Base-by-base conservation (phyloP, 495 filamentous ascomycete genomes). In the Lindgomyces ingoldianus region DNA sequence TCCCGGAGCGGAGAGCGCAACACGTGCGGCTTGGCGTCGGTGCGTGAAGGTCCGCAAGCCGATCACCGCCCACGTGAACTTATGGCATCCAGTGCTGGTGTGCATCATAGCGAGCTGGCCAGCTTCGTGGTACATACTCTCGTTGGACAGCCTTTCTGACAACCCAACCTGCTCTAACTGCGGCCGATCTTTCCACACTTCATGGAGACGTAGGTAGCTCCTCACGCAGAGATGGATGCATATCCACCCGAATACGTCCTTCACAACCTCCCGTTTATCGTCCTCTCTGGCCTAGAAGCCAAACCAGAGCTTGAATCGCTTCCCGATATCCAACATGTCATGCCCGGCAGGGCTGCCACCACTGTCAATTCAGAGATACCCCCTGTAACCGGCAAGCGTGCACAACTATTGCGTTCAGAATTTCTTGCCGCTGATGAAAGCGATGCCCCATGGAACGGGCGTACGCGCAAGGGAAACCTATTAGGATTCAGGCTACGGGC, bases 191-290 rank as follows among this genome's bases (percentile, higher is more conserved):
- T 12, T 18, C 26, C 45, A 11, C 4, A 12, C 16, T 50, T 24
- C 65, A 62, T 68, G 65, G 65, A 66, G 65, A 63, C n/a, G n/a
- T n/a, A n/a, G 57, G 47, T 58, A 61, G 57, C 59, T 36, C 11
- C 61, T 49, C 53, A 8, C 60, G 1, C 41, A 49, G 60, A 46
- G 26, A 96, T 96, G 92, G 91, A 96, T 79, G 91, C 85, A 64
- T 96, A 94, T 77, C 90, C 91, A 41, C 73, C 81, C 67, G 85
- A 87, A 71, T 93, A 91, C 77, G 79, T 93, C 76, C 82, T 85
- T 74, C 91, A 92, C 76, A 91, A 91, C 73, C 78, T 91, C 60
- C 92, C 92, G 16, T 82, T 94, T 36, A 76, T 96, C 60, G 74
- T 95, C 21, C 80, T 94, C 26, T 91, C 89, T 22, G 92, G 92